phyloP scores from a whole-genome alignment of 345 rosid species.

The Linum tenue region DNA sequence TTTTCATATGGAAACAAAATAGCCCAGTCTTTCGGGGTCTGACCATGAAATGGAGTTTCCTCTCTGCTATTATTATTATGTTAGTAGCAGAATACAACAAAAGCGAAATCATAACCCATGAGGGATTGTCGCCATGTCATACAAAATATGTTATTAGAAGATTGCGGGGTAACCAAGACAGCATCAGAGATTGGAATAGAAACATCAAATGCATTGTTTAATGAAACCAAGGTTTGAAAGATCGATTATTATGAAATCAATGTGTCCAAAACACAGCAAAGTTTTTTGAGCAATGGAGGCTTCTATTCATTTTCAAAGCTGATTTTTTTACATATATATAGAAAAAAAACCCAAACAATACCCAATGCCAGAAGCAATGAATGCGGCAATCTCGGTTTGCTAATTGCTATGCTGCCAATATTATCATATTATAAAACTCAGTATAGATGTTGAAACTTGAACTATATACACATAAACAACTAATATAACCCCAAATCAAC shows the following conservation, averaged over 20 bases:
- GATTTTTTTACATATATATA: too few species aligned
- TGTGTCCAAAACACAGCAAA: conserved; percentile 41
- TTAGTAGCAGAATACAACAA: not conserved
- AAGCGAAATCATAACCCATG: not conserved
- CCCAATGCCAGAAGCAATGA: conserved; percentile 8
- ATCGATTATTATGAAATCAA: conserved; percentile 36
- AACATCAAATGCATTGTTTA: conserved; percentile 46
- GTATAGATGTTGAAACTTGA: conserved; percentile 52
- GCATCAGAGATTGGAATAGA: conserved; percentile 56
- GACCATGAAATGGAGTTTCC: conserved; percentile 22
- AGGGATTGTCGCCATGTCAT: not conserved
- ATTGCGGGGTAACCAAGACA: conserved; percentile 22
- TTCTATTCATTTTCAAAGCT: conserved; percentile 25
- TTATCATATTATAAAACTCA: conserved; percentile 25
- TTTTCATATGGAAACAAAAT: conserved; percentile 29
- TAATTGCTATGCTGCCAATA: conserved; percentile 10
- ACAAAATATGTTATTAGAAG: not conserved
- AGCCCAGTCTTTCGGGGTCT: conserved; percentile 26
- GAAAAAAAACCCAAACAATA: conserved; percentile 12
- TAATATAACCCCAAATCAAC: conserved; percentile 33
- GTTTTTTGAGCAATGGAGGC: conserved; percentile 34
- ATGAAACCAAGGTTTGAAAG: conserved; percentile 10
- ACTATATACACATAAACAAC: conserved; percentile 20
- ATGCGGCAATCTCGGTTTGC: conserved; percentile 22
- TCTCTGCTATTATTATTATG: too few species aligned